phyloP scores from a whole-genome alignment of 257 asterid genomes.

The Solanum sejunctum region DNA sequence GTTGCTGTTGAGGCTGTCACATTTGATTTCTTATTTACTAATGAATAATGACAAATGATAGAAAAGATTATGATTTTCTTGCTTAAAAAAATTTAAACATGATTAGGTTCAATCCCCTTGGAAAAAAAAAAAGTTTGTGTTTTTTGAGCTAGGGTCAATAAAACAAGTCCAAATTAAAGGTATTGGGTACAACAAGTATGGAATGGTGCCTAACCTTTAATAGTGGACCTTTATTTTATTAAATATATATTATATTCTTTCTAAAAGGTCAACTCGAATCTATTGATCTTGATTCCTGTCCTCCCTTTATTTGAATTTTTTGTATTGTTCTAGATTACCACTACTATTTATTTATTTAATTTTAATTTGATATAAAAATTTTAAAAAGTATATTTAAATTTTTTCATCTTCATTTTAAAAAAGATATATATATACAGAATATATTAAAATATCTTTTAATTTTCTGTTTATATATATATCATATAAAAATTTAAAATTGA shows the following conservation, averaged over 20 bases:
- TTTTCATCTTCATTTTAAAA: no score
- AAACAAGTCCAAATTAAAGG: not conserved
- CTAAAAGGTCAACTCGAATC: constrained; percentile 12
- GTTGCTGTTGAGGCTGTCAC: not conserved
- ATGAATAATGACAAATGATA: not conserved
- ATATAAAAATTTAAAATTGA: not conserved
- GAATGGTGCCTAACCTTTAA: not conserved
- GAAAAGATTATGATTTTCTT: not conserved
- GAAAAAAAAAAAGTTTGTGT: not conserved
- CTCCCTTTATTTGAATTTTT: not conserved
- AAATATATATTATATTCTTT: not conserved
- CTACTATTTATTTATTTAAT: not conserved
- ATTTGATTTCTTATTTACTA: not conserved
- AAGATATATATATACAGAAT: no score
- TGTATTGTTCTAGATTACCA: not conserved
- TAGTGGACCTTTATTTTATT: not conserved
- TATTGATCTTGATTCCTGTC: not conserved
- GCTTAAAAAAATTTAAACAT: not conserved
- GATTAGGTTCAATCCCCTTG: not conserved
- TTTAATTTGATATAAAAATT: not conserved
- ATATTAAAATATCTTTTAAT: not conserved
- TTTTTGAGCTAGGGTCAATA: not conserved
- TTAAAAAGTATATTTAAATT: no score
- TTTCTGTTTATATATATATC: not conserved
- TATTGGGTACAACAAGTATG: not conserved